These are phyloP conservation scores for Moricandia arvensis DNA, from an alignment of 345 rosid species.

Conservation along the genomic window DNA sequence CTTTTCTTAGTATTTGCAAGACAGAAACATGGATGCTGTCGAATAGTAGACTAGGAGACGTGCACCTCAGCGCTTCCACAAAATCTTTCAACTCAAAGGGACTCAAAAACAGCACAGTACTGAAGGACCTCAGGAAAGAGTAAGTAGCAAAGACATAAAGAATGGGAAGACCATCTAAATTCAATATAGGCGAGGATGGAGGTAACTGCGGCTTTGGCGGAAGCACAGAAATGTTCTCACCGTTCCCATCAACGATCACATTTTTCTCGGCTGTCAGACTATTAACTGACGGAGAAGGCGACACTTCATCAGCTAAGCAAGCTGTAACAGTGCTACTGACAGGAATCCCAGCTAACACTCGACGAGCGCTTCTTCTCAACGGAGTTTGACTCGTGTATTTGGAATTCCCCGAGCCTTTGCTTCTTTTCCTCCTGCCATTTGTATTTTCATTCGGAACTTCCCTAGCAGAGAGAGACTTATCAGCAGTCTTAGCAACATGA, in stretches of 20 bases:
- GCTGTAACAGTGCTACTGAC: slow-evolving; percentile 31
- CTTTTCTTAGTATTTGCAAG: slow-evolving; percentile 67
- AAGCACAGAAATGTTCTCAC: slow-evolving; percentile 45
- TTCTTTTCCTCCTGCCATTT: slow-evolving; percentile 43
- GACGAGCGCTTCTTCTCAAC: slow-evolving; percentile 85
- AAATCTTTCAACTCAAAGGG: slow-evolving; percentile 94
- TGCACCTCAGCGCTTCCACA: slow-evolving; percentile 62
- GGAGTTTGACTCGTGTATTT: slow-evolving; percentile 33
- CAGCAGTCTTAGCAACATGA: slow-evolving; percentile 28
- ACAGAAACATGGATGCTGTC: slow-evolving; percentile 82
- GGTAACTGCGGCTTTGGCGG: slow-evolving; percentile 72
- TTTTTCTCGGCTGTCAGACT: slow-evolving; percentile 57
- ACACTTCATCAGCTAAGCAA: slow-evolving; percentile 35
- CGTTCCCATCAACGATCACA: slow-evolving; percentile 16
- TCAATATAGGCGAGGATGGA: slow-evolving; percentile 61
- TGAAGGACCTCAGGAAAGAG: slow-evolving; percentile 87
- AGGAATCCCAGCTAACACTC: slow-evolving; percentile 49
- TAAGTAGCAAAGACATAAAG: slow-evolving; percentile 71
- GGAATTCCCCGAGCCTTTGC: too few species aligned
- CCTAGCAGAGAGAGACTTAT: slow-evolving; percentile 40
- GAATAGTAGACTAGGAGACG: slow-evolving; percentile 56
- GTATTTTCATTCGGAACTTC: slow-evolving; percentile 36
- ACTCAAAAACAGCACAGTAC: slow-evolving; percentile 75
- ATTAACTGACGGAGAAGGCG: slow-evolving; percentile 56
- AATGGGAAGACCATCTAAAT: slow-evolving; percentile 60